These are phyloP conservation scores for Oropetium thomaeum DNA, from an alignment of 176 grass and related monocot species.

Conservation along the genomic window DNA sequence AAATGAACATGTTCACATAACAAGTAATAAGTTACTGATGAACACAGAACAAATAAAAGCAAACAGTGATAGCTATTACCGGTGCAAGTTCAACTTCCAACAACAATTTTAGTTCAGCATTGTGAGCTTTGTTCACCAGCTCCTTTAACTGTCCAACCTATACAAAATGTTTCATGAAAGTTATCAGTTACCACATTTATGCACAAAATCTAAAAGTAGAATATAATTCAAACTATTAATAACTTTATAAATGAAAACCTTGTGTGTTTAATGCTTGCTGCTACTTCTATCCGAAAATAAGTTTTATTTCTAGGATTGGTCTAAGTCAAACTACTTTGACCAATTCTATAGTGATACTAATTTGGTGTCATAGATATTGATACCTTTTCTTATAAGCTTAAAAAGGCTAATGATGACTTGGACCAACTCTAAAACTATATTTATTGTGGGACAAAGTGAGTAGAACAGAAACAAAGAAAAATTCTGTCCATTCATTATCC, in stretches of 20 bases:
- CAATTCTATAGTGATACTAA: background rate
- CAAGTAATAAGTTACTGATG: background rate
- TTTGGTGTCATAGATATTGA: too few relatives aligned
- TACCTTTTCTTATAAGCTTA: background rate
- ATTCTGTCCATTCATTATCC: background rate
- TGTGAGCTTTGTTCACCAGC: slow-evolving; percentile 69
- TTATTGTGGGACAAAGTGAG: background rate
- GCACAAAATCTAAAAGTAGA: slow-evolving; percentile 7
- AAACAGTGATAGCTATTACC: slow-evolving; percentile 31
- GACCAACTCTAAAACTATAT: background rate
- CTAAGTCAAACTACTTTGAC: background rate
- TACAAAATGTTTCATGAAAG: slow-evolving; percentile 23
- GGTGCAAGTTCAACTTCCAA: slow-evolving; percentile 84
- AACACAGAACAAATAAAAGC: slow-evolving; percentile 7
- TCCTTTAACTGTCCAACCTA: slow-evolving; percentile 92
- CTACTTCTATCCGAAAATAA: background rate
- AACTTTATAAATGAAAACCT: background rate
- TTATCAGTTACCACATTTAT: slow-evolving; percentile 24
- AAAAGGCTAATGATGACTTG: background rate
- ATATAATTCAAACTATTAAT: slow-evolving; percentile 1
- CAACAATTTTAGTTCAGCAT: slow-evolving; percentile 79
- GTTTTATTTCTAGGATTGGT: background rate
- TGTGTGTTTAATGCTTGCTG: background rate
- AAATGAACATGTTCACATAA: background rate
- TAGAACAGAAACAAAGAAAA: background rate